Base-by-base conservation (phyloP, 106 monocot species). In the Platanthera guangdongensis region DNA sequence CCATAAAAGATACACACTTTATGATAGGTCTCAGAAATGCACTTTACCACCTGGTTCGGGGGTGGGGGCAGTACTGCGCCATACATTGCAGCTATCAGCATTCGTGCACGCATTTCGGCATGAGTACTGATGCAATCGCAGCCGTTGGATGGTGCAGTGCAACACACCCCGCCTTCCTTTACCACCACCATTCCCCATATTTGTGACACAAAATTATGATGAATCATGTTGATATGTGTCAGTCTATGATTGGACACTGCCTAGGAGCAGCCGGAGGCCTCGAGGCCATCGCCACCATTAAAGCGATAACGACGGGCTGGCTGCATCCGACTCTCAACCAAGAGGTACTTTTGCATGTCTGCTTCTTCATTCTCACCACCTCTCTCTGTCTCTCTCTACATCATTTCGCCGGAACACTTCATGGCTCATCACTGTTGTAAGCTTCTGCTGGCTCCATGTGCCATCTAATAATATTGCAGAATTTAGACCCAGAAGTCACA, bases 401-500 rank as follows among this genome's bases (percentile, higher is more conserved):
- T 63, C 30, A 16, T 2, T 11, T 30, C 0, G 11, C 3, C 3
- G 9, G 3, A 16, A 7, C 8, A 9, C 5, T 22, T 63, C 7
- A 21, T 22, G 25, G 25, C 25, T 25, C 6, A 28, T 28, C 7
- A 25, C 25, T 64, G 6, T 25, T 64, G 0, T 2, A 21, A 30
- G 2, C 9, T 53, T 53, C 53, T 53, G 9, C 25, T 25, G 25
- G 25, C 2, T 10, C 14, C 53, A 53, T 53, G 14, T 9, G 14
- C 9, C 14, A 10, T 14, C 14, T 53, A 9, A 9, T 53, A 53
- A 10, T 25, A 30, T 10, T 70, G 73, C 19, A 86, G 86, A 68
- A 86, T 48, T 57, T 80, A 47, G 86, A 86, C 76, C 80, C 86
- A 16, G 86, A 72, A 6, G 85, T 85, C 15, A 79, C 71, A 2